Evolutionary conservation across 805 yeast genomes (phyloP).

Genomic region (Priceomyces haplophilus): DNA sequence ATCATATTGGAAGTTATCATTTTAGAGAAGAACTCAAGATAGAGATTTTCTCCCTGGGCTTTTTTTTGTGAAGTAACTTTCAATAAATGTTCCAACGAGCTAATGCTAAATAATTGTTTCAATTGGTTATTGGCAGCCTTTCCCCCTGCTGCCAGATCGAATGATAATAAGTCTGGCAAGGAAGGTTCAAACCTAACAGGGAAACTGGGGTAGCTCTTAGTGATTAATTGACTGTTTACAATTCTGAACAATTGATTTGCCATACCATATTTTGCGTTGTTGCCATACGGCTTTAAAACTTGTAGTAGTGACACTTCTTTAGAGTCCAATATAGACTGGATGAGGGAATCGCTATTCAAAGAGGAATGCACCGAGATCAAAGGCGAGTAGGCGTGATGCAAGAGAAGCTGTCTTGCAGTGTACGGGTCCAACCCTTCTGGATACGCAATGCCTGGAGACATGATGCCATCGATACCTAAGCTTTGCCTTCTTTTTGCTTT

Average conservation of each 20-base stretch:
- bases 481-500: not conserved
- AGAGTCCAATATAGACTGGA: conserved; percentile 39
- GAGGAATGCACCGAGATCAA: conserved; percentile 50
- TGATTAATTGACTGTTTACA: conserved; percentile 50
- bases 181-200: conserved; percentile 53
- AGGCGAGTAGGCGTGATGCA: conserved; percentile 51
- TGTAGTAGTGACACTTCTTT: conserved; percentile 42
- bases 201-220: conserved; percentile 50
- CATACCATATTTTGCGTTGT: conserved; percentile 41
- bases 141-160: conserved; percentile 25
- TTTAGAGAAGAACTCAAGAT: conserved; percentile 55
- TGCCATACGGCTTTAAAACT: conserved; percentile 55
- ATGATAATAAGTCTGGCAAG: conserved; percentile 37
- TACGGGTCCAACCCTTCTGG: conserved; percentile 39
- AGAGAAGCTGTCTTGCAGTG: conserved; percentile 37
- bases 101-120: conserved; percentile 35
- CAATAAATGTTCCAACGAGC: conserved; percentile 33
- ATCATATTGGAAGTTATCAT: conserved; percentile 57
- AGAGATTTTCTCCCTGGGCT: conserved; percentile 34
- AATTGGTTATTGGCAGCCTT: conserved; percentile 10
- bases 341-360: conserved; percentile 40
- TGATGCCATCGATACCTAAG: not conserved
- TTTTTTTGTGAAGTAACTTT: conserved; percentile 11
- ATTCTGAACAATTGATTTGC: conserved; percentile 45
- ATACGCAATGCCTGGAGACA: conserved; percentile 15